These are phyloP conservation scores for Yamadazyma sp. DNA, from an alignment of 1,139 yeast species.

Conservation along the genomic window DNA sequence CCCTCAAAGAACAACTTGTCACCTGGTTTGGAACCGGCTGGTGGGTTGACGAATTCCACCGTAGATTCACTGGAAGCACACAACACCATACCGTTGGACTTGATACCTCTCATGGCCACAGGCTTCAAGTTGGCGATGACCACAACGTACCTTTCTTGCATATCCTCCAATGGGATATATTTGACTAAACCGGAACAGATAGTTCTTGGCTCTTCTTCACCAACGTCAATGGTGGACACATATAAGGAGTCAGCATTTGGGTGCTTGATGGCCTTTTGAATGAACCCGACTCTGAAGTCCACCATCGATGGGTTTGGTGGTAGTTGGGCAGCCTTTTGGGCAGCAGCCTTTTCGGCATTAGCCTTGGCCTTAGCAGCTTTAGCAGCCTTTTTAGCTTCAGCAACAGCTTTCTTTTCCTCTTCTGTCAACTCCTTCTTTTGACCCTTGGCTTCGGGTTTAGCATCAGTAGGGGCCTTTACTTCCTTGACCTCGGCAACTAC, in stretches of 20 bases:
- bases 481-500: slow-evolving; percentile 17
- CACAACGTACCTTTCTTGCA: slow-evolving; percentile 51
- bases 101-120: slow-evolving; percentile 78
- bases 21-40: slow-evolving; percentile 92
- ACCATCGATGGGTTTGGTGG: slow-evolving; percentile 80
- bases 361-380: slow-evolving; percentile 77
- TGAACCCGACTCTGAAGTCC: slow-evolving; percentile 94
- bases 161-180: slow-evolving; percentile 44
- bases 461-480: slow-evolving; percentile 1
- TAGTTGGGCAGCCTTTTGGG: slow-evolving; percentile 55
- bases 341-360: slow-evolving; percentile 57
- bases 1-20: slow-evolving; percentile 95
- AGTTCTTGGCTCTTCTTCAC: slow-evolving; percentile 96
- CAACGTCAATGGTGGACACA: slow-evolving; percentile 94
- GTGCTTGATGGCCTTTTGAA: slow-evolving; percentile 93
- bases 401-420: slow-evolving; percentile 62
- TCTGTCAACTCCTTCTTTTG: slow-evolving; percentile 37
- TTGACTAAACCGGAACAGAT: slow-evolving; percentile 87
- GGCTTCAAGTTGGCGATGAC: slow-evolving; percentile 63
- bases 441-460: slow-evolving; percentile 6
- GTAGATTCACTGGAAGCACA: slow-evolving; percentile 74
- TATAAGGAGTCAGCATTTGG: slow-evolving; percentile 97
- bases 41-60: slow-evolving; percentile 95
- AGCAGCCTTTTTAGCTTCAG: slow-evolving; percentile 65
- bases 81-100: slow-evolving; percentile 93